These are phyloP conservation scores for Lepidopterella palustris DNA, from an alignment of 495 filamentous ascomycete species.

Conservation along the genomic window DNA sequence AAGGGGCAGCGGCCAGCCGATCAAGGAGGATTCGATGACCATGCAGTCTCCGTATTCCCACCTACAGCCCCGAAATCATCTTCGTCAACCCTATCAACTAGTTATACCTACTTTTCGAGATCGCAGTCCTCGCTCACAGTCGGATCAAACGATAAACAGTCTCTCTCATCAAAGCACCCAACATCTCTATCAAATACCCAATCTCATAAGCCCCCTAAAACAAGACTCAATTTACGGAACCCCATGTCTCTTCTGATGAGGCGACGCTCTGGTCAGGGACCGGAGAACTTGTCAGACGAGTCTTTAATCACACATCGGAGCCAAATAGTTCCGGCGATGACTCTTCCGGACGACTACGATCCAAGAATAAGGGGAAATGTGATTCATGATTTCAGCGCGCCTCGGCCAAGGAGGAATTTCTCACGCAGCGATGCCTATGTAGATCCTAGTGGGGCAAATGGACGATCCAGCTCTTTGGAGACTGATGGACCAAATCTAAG, in stretches of 20 bases:
- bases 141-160: slow-evolving; percentile 18
- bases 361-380: slow-evolving; percentile 76
- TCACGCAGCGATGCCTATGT: slow-evolving; percentile 38
- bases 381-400: slow-evolving; percentile 87
- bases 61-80: slow-evolving; percentile 8
- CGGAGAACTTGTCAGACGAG: slow-evolving; percentile 30
- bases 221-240: slow-evolving; percentile 61
- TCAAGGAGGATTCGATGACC: not conserved
- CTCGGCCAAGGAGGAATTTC: slow-evolving; percentile 55
- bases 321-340: slow-evolving; percentile 47
- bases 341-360: slow-evolving; percentile 63
- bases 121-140: slow-evolving; percentile 22
- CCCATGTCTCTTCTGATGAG: slow-evolving; percentile 59
- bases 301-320: slow-evolving; percentile 24
- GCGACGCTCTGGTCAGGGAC: slow-evolving; percentile 45
- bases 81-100: slow-evolving; percentile 5
- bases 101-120: slow-evolving; percentile 16
- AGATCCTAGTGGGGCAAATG: not conserved
- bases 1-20: not conserved
- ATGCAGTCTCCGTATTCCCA: not conserved
- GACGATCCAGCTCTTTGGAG: slow-evolving; percentile 7
- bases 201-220: slow-evolving; percentile 42
- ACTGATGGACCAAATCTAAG: not conserved
- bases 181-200: not conserved
- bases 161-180: slow-evolving; percentile 3